Evolutionary conservation across 768 basidiomycete species (phyloP), one percentile per base, ranked within the genome.

Genomic region (Panus rudis): DNA sequence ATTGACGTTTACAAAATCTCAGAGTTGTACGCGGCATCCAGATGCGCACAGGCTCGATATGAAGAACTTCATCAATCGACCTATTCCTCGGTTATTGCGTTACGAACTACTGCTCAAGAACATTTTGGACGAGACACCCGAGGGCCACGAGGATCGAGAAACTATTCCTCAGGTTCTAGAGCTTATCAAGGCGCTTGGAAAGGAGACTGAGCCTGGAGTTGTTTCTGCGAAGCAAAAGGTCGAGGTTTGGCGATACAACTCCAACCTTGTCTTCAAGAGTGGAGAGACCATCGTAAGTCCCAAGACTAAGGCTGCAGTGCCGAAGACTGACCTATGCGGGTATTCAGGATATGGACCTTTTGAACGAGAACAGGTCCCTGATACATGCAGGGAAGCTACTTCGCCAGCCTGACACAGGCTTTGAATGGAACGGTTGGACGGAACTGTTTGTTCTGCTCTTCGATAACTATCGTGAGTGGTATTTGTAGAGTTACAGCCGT

Each of bases 41-140:
- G 84, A 85, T 45, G 78, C 91, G 1, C 81, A 86, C 54, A 79
- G 84, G 39, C 71, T 90, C 16, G 92, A 92, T 58, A 85, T 99
- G 78, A 92, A 93, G 59, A 84, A 74, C 52, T 99, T 97, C 65
- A 85, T 93, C 56, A 82, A 89, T 53, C 81, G 92, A 27, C 91
- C 93, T 2, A 92, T 94, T 50, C 88, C 90, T 46, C 81, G 94
- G 33, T 65, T 94, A 26, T 69, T 92, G 31, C 85, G 93, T 37
- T 97, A 97, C 59, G 83, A 88, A 50, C 71, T 97, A 1, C 70
- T 98, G 14, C 65, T 98, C 47, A 84, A 84, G 50, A 72, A 76
- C 24, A 85, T 98, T 50, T 65, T 84, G 48, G 84, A 92, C 16
- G 81, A 84, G 50, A 79, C 89, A 0, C 76, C 80, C 0, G 63